Percentiles rank a stretch among this genome's conserved stretches.
Conservation (phyloP, 768 basidiomycete genomes). For the Russula olivacea region DNA sequence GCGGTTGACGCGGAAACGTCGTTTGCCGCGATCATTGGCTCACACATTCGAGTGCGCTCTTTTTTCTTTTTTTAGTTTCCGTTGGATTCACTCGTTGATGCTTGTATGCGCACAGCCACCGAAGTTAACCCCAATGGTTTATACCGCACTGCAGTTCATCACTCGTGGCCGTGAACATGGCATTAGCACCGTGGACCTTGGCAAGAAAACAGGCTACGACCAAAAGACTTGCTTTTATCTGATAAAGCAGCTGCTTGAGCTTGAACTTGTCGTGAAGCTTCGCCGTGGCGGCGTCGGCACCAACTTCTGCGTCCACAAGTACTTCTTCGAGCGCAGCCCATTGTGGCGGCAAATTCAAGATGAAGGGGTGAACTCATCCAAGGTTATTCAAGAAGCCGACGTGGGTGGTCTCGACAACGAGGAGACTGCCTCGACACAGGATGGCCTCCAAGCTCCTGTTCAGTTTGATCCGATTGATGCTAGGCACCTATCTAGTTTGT, state of each 20-base stretch:
- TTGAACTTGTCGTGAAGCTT: conserved; percentile 74
- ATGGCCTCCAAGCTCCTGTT: conserved; percentile 29
- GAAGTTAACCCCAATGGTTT: conserved; percentile 81
- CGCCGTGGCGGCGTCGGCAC: conserved; percentile 69
- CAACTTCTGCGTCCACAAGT: conserved; percentile 74
- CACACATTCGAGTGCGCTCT: conserved; percentile 66
- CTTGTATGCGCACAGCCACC: conserved; percentile 46
- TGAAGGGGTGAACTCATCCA: conserved; percentile 48
- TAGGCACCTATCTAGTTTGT: conserved; percentile 69
- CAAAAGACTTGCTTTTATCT: conserved; percentile 89
- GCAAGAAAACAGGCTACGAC: conserved; percentile 73
- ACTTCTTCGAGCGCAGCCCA: conserved; percentile 71
- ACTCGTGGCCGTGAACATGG: conserved; percentile 76
- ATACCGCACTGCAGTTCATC: conserved; percentile 75
- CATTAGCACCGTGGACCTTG: conserved; percentile 71
- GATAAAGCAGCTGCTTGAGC: conserved; percentile 64
- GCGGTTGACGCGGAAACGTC: conserved; percentile 69
- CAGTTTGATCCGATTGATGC: conserved; percentile 71
- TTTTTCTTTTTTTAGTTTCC: neutral
- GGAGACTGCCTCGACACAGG: conserved; percentile 17
- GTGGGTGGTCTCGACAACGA: conserved; percentile 36
- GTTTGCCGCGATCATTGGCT: conserved; percentile 77
- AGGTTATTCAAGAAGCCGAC: conserved; percentile 29
- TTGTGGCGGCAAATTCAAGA: conserved; percentile 73
- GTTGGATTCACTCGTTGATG: conserved; percentile 13